Evolutionary conservation across 805 yeast genomes (phyloP), one percentile per base, ranked within the genome.

Genomic region (Candida insectalens): DNA sequence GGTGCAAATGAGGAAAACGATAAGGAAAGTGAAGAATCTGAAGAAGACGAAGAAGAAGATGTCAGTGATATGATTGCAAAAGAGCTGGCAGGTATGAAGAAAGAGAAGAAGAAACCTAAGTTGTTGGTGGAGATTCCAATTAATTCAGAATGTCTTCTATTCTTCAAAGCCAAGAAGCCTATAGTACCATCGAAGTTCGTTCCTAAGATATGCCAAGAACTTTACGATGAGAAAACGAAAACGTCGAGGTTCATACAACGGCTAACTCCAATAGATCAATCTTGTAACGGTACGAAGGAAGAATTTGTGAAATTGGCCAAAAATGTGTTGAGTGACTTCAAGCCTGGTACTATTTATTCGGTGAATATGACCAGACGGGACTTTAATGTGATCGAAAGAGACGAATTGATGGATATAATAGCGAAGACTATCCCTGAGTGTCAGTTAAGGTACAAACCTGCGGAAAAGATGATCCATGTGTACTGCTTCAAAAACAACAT

Each of bases 401-500:
- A 69, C 39, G 84, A 73, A n/a, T 72, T 89, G 33, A 85, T 84
- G 39, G 71, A 67, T 23, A 63, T 73, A 9, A 68, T 88, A 6
- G 49, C 50, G 3, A 44, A 44, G 17, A 30, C 41, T 7, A 29
- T 53, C n/a, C 47, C 51, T 41, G 78, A 77, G 2, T 95, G 85
- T 53, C 62, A 58, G 14, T 94, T 92, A 12, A 94, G 87, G 51
- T 67, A 92, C 53, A 83, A 83, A 47, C 59, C 74, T 9, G 84
- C 73, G 48, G 94, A 88, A 40, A 77, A 78, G 49, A 61, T 92
- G 45, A 71, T 92, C 31, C 51, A 89, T 34, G 81, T 92, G 3
- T 95, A 85, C 53, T 83, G 96, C 51, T 89, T 79, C 60, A 89
- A 88, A 60, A 81, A 74, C 41, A 82, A 83, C 40, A 69, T 92